A percentile compares a stretch with the other conserved stretches of the same genome.
Conservation (phyloP, 129 eudicot species). For the Rutidosis leptorrhynchoides region DNA sequence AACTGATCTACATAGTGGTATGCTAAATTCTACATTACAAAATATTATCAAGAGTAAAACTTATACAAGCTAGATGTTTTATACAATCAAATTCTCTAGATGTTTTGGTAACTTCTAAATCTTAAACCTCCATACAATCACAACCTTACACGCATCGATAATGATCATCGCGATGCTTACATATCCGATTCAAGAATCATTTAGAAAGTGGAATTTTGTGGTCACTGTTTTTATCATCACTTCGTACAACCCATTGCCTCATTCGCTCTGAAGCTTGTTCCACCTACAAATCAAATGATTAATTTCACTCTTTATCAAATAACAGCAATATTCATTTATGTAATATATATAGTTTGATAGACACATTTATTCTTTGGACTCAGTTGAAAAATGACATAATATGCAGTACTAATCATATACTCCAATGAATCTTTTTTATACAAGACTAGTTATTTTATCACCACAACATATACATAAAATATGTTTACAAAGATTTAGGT, state of each 20-base stretch:
- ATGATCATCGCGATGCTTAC: neutral
- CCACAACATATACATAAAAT: too few relatives aligned
- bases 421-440: too few relatives aligned
- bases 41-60: too few relatives aligned
- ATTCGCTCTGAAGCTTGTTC: conserved; percentile 60
- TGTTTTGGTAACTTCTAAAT: neutral
- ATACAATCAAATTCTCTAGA: too few relatives aligned
- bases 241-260: conserved; percentile 38
- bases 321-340: too few relatives aligned
- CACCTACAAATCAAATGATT: conserved; percentile 42
- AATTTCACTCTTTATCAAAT: neutral
- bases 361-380: too few relatives aligned
- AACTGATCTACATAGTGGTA: too few relatives aligned
- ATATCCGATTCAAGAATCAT: neutral
- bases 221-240: conserved; percentile 16
- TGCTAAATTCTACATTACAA: neutral
- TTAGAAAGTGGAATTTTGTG: neutral
- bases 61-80: neutral
- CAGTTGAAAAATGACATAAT: too few relatives aligned
- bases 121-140: neutral
- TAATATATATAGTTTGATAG: too few relatives aligned
- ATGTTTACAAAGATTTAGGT: too few relatives aligned
- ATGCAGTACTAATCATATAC: too few relatives aligned
- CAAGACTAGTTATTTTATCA: too few relatives aligned
- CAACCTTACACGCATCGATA: neutral